Conservation (phyloP, 169 alveolate genomes). For the Plasmodium knowlesi region DNA sequence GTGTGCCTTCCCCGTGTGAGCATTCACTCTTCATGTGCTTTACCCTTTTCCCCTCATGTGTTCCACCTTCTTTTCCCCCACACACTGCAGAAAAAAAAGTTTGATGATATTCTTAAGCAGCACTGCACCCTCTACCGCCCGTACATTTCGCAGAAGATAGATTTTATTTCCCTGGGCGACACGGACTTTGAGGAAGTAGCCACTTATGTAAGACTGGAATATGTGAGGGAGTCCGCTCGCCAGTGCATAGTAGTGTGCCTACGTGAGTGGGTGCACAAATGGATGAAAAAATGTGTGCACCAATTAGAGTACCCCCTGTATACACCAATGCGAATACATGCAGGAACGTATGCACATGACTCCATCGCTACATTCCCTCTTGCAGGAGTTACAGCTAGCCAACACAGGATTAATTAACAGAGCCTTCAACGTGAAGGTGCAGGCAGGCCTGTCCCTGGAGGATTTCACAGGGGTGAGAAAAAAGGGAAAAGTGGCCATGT, state of each 20-base stretch:
- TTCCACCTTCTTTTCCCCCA: background rate
- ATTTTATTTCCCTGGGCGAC: slow-evolving; percentile 86
- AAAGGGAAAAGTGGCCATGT: background rate
- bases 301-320: too few relatives aligned
- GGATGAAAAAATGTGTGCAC: background rate
- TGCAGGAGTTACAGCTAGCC: slow-evolving; percentile 30
- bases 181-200: slow-evolving; percentile 89
- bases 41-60: background rate
- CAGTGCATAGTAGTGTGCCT: background rate
- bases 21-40: background rate
- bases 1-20: background rate
- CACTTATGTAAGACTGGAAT: slow-evolving; percentile 75
- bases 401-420: background rate
- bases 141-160: slow-evolving; percentile 63
- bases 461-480: slow-evolving; percentile 51
- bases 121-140: slow-evolving; percentile 46
- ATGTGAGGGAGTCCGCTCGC: background rate
- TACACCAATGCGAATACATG: background rate
- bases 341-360: background rate
- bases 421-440: slow-evolving; percentile 32
- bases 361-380: background rate
- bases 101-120: slow-evolving; percentile 75
- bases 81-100: slow-evolving; percentile 78
- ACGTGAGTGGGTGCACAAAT: background rate
- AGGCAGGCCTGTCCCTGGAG: slow-evolving; percentile 13